Conservation (phyloP, 83 land plant species). For the Thuja plicata region DNA sequence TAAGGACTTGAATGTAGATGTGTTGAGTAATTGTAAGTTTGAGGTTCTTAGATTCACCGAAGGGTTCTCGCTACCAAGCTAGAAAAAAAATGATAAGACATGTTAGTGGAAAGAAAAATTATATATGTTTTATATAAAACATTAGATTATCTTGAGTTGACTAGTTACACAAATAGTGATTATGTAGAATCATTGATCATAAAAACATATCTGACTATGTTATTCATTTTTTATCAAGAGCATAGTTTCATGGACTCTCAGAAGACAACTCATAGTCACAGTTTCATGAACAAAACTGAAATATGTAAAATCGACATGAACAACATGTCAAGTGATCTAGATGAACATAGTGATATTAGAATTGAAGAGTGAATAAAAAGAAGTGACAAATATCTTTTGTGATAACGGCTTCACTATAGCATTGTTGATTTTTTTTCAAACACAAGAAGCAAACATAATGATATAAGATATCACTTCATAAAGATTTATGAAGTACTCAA, state of each 20-base stretch:
- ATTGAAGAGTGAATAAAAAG: too few relatives aligned
- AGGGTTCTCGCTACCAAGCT: constrained; percentile 10
- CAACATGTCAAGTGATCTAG: not conserved
- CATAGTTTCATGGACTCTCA: not conserved
- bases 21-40: not conserved
- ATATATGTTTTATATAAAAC: constrained; percentile 15
- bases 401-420: not conserved
- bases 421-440: not conserved
- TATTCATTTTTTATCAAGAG: not conserved
- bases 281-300: not conserved
- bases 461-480: not conserved
- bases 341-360: not conserved
- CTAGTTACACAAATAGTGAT: not conserved
- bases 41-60: constrained; percentile 17
- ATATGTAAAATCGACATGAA: not conserved
- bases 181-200: not conserved
- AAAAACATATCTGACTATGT: not conserved
- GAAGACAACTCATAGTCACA: not conserved
- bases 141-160: not conserved
- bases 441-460: not conserved
- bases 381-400: not conserved
- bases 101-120: constrained; percentile 7
- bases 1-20: not conserved
- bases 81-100: constrained; percentile 27
- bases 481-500: not conserved